Conservation (phyloP, 805 yeast species). For the Yarrowia porcina region DNA sequence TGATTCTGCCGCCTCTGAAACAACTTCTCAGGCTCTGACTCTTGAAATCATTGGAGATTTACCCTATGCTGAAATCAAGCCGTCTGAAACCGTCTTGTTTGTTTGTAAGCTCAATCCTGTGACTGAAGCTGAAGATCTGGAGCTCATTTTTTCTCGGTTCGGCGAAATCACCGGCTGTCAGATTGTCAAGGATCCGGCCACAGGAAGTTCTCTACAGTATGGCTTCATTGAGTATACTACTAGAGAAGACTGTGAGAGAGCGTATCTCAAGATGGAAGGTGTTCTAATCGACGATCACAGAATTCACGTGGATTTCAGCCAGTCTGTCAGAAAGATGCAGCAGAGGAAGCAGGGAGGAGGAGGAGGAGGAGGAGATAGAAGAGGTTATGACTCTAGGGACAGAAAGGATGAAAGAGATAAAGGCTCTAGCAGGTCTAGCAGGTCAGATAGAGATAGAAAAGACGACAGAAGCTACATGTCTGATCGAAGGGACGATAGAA, state of each 20-base stretch:
- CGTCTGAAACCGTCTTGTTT: conserved; percentile 60
- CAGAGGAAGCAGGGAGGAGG: conserved; percentile 6
- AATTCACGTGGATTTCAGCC: conserved; percentile 67
- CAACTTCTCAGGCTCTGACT: conserved; percentile 53
- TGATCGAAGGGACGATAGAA: too few species aligned
- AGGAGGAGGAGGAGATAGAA: background rate
- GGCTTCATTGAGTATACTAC: conserved; percentile 60
- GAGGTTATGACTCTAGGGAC: background rate
- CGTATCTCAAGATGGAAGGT: conserved; percentile 59
- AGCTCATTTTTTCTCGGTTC: conserved; percentile 57
- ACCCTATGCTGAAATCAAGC: conserved; percentile 55
- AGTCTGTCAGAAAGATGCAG: conserved; percentile 41
- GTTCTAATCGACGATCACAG: conserved; percentile 62
- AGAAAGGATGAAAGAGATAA: background rate
- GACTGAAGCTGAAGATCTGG: conserved; percentile 56
- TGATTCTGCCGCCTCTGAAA: background rate
- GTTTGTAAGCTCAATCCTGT: conserved; percentile 62
- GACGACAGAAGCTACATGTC: too few species aligned
- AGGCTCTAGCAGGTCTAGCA: too few species aligned
- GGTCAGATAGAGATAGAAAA: background rate
- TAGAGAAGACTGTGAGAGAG: conserved; percentile 53
- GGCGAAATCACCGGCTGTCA: conserved; percentile 54
- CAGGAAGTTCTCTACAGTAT: conserved; percentile 54
- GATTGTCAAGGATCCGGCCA: conserved; percentile 47
- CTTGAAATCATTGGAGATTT: conserved; percentile 63